Evolutionary conservation across 2,329 filamentous ascomycete species (phyloP).

Genomic region (Neurospora sp.): DNA sequence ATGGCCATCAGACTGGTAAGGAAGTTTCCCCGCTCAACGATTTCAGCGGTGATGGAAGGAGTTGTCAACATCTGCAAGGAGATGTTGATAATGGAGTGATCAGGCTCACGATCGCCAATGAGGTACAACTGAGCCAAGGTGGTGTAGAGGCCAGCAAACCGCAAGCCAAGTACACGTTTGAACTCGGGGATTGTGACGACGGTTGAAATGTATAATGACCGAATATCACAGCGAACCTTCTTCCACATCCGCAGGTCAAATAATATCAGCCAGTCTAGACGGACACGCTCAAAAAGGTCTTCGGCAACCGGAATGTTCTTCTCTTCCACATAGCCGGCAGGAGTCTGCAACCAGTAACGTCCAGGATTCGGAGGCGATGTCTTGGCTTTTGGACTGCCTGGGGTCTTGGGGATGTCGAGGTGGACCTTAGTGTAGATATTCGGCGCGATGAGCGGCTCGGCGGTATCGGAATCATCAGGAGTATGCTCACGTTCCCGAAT

Average conservation of each 20-base stretch:
- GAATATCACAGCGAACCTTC: conserved; percentile 78
- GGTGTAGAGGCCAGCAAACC: conserved; percentile 94
- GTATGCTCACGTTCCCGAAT: conserved; percentile 51
- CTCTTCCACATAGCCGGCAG: conserved; percentile 54
- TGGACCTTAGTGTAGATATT: conserved; percentile 54
- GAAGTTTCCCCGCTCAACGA: conserved; percentile 92
- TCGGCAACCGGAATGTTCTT: conserved; percentile 63
- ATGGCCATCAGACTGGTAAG: conserved; percentile 92
- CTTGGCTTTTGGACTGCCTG: conserved; percentile 39
- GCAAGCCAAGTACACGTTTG: conserved; percentile 82
- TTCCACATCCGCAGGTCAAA: conserved; percentile 98
- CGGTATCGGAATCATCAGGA: conserved; percentile 63
- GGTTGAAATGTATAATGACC: conserved; percentile 91
- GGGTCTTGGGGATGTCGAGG: conserved; percentile 73
- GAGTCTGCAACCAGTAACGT: conserved; percentile 78
- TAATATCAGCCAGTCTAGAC: conserved; percentile 86
- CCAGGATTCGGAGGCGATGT: conserved; percentile 52
- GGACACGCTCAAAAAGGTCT: conserved; percentile 79
- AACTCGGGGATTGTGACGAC: conserved; percentile 93
- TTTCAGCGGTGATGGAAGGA: conserved; percentile 89
- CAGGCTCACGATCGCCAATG: conserved; percentile 89
- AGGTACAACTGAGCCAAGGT: conserved; percentile 88
- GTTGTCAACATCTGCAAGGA: conserved; percentile 95
- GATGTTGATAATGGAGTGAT: conserved; percentile 97
- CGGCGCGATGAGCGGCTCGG: conserved; percentile 54